Evolutionary conservation across 192 early-diverging fungal species (phyloP).

Genomic region (Dissophora ornata): DNA sequence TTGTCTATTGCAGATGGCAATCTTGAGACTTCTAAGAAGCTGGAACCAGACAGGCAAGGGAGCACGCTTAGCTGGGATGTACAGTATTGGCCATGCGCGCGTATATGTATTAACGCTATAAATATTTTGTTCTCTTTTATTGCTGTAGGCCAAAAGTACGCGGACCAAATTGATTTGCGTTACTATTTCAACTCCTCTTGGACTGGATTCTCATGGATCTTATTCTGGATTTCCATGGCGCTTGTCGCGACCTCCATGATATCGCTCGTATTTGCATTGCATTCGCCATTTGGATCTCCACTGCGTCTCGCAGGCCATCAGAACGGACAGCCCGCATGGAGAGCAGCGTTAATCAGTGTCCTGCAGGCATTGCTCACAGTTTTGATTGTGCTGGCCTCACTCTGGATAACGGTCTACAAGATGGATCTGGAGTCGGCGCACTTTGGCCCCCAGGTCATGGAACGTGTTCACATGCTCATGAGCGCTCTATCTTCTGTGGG

Average conservation of each 20-base stretch:
- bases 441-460: slow-evolving; percentile 31
- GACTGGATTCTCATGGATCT: slow-evolving; percentile 37
- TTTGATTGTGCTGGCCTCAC: slow-evolving; percentile 7
- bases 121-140: too few relatives aligned
- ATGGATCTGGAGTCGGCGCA: slow-evolving; percentile 36
- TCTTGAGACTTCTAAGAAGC: slow-evolving; percentile 52
- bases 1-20: slow-evolving; percentile 43
- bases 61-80: too few relatives aligned
- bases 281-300: not conserved
- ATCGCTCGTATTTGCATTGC: not conserved
- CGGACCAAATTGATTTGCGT: slow-evolving; percentile 58
- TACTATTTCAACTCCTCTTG: slow-evolving; percentile 54
- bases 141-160: slow-evolving; percentile 57
- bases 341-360: slow-evolving; percentile 1
- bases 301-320: not conserved
- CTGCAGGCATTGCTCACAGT: slow-evolving; percentile 17
- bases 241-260: slow-evolving; percentile 9
- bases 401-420: slow-evolving; percentile 50
- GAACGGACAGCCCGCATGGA: slow-evolving; percentile 10
- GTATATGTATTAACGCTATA: too few relatives aligned
- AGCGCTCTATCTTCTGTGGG: slow-evolving; percentile 29
- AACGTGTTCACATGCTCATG: slow-evolving; percentile 15
- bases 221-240: slow-evolving; percentile 30
- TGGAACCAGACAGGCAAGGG: slow-evolving; percentile 62
- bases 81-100: too few relatives aligned